Conservation (phyloP, 2,329 filamentous ascomycete species). For the Xylaria polymorpha region DNA sequence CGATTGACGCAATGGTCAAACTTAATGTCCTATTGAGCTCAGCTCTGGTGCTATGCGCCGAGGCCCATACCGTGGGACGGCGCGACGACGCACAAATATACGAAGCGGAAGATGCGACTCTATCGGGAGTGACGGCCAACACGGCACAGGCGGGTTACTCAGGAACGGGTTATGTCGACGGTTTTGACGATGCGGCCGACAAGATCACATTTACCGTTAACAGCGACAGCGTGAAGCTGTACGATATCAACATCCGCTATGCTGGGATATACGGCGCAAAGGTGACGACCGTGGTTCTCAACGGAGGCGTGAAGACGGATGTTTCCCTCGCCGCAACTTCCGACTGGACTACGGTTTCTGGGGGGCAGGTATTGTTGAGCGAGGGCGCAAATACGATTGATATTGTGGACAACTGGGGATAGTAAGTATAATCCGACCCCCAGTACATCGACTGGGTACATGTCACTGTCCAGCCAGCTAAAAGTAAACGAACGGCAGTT, state of each 20-base stretch:
- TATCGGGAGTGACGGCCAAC: slow-evolving; percentile 4
- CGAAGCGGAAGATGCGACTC: slow-evolving; percentile 18
- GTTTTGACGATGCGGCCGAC: slow-evolving; percentile 16
- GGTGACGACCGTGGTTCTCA: slow-evolving; percentile 21
- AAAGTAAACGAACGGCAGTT: neutral
- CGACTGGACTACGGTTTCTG: neutral
- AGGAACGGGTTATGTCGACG: slow-evolving; percentile 14
- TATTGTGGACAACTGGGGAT: slow-evolving; percentile 20
- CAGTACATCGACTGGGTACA: neutral
- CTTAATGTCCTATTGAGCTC: neutral
- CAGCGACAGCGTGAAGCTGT: slow-evolving; percentile 17
- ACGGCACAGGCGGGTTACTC: slow-evolving; percentile 12
- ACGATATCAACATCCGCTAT: slow-evolving; percentile 23
- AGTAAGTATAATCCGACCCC: slow-evolving; percentile 6
- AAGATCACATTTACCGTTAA: slow-evolving; percentile 23
- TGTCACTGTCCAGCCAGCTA: too few species aligned
- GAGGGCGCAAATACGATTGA: slow-evolving; percentile 23
- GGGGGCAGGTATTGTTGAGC: slow-evolving; percentile 13
- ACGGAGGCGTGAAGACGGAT: slow-evolving; percentile 10
- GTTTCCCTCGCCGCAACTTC: slow-evolving; percentile 11
- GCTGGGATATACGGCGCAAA: slow-evolving; percentile 18
- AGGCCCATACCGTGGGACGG: slow-evolving; percentile 10
- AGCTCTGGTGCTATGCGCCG: neutral
- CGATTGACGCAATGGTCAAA: neutral
- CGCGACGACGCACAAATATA: slow-evolving; percentile 14